Evolutionary conservation across 441 rosid genomes (phyloP).

Genomic region (Corymbia citriodora): DNA sequence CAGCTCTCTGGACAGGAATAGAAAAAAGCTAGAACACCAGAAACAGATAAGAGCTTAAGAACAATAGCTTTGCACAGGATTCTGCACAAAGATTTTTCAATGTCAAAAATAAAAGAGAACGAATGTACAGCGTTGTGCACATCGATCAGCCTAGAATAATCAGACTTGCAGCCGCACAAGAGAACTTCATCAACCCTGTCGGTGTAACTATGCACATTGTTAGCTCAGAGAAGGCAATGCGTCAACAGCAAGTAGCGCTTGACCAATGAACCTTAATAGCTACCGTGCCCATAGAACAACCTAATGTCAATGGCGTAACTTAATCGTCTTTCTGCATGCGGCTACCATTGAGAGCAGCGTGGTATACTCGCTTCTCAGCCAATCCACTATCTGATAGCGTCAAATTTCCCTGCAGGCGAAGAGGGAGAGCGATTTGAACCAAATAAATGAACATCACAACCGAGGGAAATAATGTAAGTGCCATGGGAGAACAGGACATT

Average conservation of each 20-base stretch:
- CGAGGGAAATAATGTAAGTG: background rate
- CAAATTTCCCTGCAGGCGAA: background rate
- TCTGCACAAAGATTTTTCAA: background rate
- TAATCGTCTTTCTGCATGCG: background rate
- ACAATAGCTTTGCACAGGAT: background rate
- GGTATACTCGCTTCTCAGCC: conserved; percentile 1
- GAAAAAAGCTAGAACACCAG: background rate
- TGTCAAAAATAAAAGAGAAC: background rate
- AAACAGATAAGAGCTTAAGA: background rate
- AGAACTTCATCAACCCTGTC: too few relatives aligned
- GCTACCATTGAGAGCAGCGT: background rate
- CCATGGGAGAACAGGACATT: background rate
- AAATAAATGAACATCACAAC: background rate
- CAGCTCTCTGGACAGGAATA: background rate
- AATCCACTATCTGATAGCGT: background rate
- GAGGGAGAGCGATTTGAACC: background rate
- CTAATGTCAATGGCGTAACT: background rate
- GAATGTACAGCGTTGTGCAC: background rate
- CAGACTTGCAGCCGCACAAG: background rate
- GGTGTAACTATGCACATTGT: too few relatives aligned
- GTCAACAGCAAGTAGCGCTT: background rate
- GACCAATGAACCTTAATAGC: background rate
- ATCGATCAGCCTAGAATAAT: background rate
- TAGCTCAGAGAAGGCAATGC: background rate
- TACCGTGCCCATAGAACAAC: background rate